phyloP scores from a whole-genome alignment of 441 rosid genomes.

The Francoa sonchifolia region DNA sequence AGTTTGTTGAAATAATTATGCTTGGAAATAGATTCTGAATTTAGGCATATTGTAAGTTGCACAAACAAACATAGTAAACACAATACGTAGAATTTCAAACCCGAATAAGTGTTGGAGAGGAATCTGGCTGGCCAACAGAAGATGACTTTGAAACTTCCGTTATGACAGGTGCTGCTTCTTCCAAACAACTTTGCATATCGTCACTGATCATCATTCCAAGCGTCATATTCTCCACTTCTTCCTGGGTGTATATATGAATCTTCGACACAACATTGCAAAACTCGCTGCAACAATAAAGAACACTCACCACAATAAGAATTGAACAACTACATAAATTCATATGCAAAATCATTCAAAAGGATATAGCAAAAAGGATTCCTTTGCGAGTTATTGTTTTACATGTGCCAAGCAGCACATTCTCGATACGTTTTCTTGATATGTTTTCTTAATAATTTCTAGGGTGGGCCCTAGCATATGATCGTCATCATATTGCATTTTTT shows the following conservation, averaged over 20 bases:
- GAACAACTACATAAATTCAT: too few relatives aligned
- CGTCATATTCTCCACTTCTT: constrained; percentile 83
- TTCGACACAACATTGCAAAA: constrained; percentile 74
- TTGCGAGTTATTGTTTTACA: too few relatives aligned
- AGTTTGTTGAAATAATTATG: too few relatives aligned
- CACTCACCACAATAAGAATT: constrained; percentile 1
- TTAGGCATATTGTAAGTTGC: too few relatives aligned
- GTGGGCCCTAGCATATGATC: too few relatives aligned
- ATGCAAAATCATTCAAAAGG: too few relatives aligned
- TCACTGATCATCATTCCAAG: constrained; percentile 38
- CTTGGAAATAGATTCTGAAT: too few relatives aligned
- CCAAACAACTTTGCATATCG: constrained; percentile 84
- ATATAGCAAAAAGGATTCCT: too few relatives aligned
- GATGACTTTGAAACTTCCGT: constrained; percentile 87
- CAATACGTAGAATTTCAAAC: constrained; percentile 21
- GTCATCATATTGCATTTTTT: too few relatives aligned
- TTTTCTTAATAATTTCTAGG: too few relatives aligned
- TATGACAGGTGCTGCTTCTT: constrained; percentile 52
- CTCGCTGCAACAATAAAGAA: constrained; percentile 38
- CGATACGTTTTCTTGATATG: too few relatives aligned
- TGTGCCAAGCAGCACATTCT: too few relatives aligned
- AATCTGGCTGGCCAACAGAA: constrained; percentile 76
- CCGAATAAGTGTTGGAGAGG: constrained; percentile 47
- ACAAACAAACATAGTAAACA: constrained; percentile 10
- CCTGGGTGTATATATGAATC: constrained; percentile 75